A percentile compares a stretch with the other conserved stretches of the same genome.
phyloP scores from a whole-genome alignment of 805 yeast species.

The Nakazawaea sp. region DNA sequence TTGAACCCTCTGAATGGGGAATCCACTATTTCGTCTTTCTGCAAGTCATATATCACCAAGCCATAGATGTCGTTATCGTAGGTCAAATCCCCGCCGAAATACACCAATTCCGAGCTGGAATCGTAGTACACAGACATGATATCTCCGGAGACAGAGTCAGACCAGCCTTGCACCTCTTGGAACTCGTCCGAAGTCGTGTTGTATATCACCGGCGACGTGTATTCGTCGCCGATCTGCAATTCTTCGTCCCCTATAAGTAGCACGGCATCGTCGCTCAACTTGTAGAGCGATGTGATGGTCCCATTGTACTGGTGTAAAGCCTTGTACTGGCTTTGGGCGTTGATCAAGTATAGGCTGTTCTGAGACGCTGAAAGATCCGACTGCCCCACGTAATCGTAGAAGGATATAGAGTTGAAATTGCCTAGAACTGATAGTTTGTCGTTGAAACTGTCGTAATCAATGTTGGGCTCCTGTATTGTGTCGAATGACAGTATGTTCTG shows the following conservation, averaged over 20 bases:
- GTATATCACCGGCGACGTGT: conserved; percentile 5
- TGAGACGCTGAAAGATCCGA: not conserved
- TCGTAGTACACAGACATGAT: conserved; percentile 44
- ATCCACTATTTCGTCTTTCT: conserved; percentile 30
- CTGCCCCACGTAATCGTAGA: conserved; percentile 9
- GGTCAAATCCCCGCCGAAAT: conserved; percentile 75
- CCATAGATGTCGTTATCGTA: conserved; percentile 43
- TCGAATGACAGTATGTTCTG: not conserved
- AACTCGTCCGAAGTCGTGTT: conserved; percentile 3
- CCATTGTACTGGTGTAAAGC: conserved; percentile 5
- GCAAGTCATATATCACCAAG: conserved; percentile 56
- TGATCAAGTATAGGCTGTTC: conserved; percentile 1
- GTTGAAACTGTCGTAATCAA: conserved; percentile 4
- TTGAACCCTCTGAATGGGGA: conserved; percentile 79
- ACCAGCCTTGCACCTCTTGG: conserved; percentile 16
- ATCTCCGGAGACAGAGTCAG: conserved; percentile 25
- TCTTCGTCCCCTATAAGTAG: conserved; percentile 6
- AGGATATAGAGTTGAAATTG: conserved; percentile 7
- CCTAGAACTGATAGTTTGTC: conserved; percentile 10
- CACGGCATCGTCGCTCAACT: not conserved
- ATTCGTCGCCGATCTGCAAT: conserved; percentile 1
- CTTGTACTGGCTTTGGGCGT: conserved; percentile 3
- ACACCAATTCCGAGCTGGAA: conserved; percentile 39
- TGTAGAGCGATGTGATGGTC: not conserved
- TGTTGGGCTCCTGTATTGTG: conserved; percentile 3